These are phyloP conservation scores for Misopates orontium DNA, from an alignment of 257 asterid species.

Conservation along the genomic window DNA sequence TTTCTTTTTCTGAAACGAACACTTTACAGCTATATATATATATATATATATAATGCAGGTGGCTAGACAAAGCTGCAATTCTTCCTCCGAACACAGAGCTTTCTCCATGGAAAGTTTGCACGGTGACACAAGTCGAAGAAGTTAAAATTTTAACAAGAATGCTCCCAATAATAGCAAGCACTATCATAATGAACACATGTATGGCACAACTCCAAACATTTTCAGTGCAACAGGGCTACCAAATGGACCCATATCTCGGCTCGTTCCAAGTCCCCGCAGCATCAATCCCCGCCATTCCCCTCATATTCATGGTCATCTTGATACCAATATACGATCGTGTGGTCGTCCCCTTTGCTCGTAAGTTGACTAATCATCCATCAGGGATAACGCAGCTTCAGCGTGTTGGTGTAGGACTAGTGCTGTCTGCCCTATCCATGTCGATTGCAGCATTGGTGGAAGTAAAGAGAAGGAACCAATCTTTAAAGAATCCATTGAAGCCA, in stretches of 20 bases:
- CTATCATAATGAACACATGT: conserved; percentile 68
- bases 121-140: conserved; percentile 73
- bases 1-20: neutral
- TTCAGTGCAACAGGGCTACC: conserved; percentile 62
- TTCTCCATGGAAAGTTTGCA: conserved; percentile 59
- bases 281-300: conserved; percentile 61
- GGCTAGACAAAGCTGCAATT: conserved; percentile 71
- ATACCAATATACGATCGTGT: conserved; percentile 59
- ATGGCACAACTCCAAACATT: conserved; percentile 80
- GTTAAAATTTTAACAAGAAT: conserved; percentile 61
- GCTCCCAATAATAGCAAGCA: conserved; percentile 68
- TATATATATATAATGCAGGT: conserved; percentile 30
- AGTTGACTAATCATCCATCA: conserved; percentile 52
- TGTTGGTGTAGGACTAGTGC: conserved; percentile 68
- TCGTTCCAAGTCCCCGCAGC: conserved; percentile 63
- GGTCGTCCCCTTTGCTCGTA: conserved; percentile 57
- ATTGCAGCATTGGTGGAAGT: conserved; percentile 63
- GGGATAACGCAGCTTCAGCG: conserved; percentile 73
- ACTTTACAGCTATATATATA: neutral
- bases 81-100: conserved; percentile 34
- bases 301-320: conserved; percentile 54
- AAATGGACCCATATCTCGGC: conserved; percentile 57
- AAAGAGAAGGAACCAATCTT: conserved; percentile 49
- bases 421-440: conserved; percentile 62
- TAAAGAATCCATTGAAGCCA: conserved; percentile 42